Evolutionary conservation across 2,329 filamentous ascomycete species (phyloP).

Genomic region (Lithohypha guttulata): DNA sequence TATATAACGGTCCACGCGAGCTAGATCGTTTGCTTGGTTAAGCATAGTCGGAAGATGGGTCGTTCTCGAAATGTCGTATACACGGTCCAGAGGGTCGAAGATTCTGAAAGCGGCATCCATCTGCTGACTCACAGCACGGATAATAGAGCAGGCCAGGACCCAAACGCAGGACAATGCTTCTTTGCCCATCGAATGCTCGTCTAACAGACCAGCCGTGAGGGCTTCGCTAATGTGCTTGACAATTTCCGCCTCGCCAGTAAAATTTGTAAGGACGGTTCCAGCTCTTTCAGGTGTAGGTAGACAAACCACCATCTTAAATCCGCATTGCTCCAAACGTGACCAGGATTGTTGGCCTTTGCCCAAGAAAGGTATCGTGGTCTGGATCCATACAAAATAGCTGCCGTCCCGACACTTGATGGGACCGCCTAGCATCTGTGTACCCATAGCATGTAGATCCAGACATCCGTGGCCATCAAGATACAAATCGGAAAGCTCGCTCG

Average conservation of each 20-base stretch:
- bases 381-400: background rate
- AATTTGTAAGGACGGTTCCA: background rate
- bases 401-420: background rate
- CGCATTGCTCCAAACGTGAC: background rate
- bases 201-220: background rate
- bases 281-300: background rate
- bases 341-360: background rate
- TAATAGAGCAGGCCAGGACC: slow-evolving; percentile 1
- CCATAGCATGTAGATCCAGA: background rate
- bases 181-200: background rate
- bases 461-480: background rate
- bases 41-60: background rate
- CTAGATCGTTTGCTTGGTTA: background rate
- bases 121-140: background rate
- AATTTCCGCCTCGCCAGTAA: background rate
- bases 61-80: background rate
- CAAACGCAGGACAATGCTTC: slow-evolving; percentile 1
- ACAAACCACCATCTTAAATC: background rate
- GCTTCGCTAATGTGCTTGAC: background rate
- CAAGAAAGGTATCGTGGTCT: background rate
- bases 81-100: background rate
- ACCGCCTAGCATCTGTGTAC: background rate
- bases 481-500: background rate
- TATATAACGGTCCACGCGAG: background rate
- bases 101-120: background rate